phyloP scores from a whole-genome alignment of 768 basidiomycete genomes.

The Galerina sulciceps region DNA sequence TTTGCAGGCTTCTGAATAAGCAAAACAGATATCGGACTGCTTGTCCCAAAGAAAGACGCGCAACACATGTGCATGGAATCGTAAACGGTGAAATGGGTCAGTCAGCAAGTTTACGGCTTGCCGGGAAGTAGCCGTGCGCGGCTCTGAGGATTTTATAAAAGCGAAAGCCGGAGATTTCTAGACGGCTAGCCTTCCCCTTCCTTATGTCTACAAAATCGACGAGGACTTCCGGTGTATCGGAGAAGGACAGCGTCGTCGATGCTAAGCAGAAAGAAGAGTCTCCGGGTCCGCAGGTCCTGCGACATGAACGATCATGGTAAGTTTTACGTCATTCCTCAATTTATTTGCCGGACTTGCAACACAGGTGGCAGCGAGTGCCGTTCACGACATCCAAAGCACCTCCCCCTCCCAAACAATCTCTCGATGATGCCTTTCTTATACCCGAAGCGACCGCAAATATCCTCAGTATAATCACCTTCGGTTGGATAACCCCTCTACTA shows the following conservation, averaged over 20 bases:
- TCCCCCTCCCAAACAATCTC: conserved; percentile 50
- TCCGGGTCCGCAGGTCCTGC: conserved; percentile 1
- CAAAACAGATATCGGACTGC: too few relatives aligned
- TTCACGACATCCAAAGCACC: conserved; percentile 44
- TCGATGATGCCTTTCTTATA: conserved; percentile 63
- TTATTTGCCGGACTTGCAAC: neutral
- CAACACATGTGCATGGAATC: neutral
- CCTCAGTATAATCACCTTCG: conserved; percentile 65
- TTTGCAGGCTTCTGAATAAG: too few relatives aligned
- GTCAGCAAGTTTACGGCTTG: neutral
- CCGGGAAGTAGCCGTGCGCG: conserved; percentile 2
- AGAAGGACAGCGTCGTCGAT: conserved; percentile 9
- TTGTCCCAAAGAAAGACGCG: too few relatives aligned
- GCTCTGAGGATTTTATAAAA: conserved; percentile 11
- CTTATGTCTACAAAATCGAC: neutral
- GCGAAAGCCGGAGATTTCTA: neutral
- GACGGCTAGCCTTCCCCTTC: neutral
- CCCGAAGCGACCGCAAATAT: conserved; percentile 71
- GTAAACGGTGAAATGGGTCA: neutral
- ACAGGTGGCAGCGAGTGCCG: conserved; percentile 39
- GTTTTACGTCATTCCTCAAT: conserved; percentile 5
- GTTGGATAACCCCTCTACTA: conserved; percentile 78
- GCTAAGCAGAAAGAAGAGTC: conserved; percentile 5
- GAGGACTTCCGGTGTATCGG: conserved; percentile 7
- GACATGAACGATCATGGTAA: conserved; percentile 13